Evolutionary conservation across 2,329 filamentous ascomycete genomes (phyloP).

Genomic region (Neonectria sp.): DNA sequence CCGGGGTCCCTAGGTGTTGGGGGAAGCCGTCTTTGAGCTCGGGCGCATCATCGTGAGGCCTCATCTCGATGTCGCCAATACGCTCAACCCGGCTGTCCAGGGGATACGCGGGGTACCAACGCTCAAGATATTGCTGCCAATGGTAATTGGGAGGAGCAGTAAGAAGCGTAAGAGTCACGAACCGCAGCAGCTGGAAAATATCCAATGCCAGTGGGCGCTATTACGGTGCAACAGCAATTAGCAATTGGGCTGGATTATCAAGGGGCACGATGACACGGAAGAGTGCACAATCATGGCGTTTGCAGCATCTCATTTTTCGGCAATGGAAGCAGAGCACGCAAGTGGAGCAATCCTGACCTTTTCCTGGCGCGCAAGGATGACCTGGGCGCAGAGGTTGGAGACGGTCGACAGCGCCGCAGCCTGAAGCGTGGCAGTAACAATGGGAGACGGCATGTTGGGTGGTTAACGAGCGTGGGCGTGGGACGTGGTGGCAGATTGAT

Average conservation of each 20-base stretch:
- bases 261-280: background rate
- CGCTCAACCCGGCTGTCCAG: conserved; percentile 28
- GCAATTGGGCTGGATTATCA: conserved; percentile 4
- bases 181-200: conserved; percentile 64
- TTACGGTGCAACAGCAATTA: conserved; percentile 18
- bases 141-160: conserved; percentile 71
- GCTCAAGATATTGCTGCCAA: conserved; percentile 71
- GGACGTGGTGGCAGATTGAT: background rate
- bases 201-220: conserved; percentile 62
- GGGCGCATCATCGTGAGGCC: conserved; percentile 43
- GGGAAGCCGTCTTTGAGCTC: conserved; percentile 40
- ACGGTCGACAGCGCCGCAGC: conserved; percentile 65
- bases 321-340: background rate
- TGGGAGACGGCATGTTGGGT: conserved; percentile 62
- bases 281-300: background rate
- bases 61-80: conserved; percentile 49
- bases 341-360: conserved; percentile 50
- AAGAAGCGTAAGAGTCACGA: conserved; percentile 67
- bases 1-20: conserved; percentile 28
- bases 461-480: background rate
- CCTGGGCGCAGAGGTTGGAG: conserved; percentile 70
- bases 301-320: background rate
- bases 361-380: conserved; percentile 64
- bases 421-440: conserved; percentile 68
- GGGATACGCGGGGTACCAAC: conserved; percentile 64